These are phyloP conservation scores for Chamaenerion angustifolium DNA, from an alignment of 345 rosid species.

Conservation along the genomic window DNA sequence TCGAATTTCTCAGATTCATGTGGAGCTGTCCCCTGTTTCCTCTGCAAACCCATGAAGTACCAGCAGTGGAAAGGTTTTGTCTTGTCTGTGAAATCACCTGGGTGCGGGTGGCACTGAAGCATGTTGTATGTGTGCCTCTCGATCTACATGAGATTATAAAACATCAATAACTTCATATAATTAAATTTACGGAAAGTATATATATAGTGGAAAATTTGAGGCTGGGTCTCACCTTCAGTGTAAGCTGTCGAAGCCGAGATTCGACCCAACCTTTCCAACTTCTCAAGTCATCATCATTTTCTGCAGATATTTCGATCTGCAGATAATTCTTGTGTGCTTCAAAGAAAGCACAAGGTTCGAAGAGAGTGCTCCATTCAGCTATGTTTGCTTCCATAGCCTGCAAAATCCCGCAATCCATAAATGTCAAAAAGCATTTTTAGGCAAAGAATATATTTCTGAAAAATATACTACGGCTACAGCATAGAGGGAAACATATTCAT, in stretches of 20 bases:
- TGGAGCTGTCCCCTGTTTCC: slow-evolving; percentile 74
- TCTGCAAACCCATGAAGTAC: slow-evolving; percentile 95
- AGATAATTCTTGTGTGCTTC: slow-evolving; percentile 90
- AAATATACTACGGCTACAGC: no score
- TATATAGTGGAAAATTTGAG: no score
- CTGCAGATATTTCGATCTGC: slow-evolving; percentile 71
- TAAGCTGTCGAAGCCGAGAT: slow-evolving; percentile 93
- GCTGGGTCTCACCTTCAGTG: slow-evolving; percentile 45
- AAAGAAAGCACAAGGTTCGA: slow-evolving; percentile 79
- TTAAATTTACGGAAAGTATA: no score
- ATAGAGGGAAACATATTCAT: no score
- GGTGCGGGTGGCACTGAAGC: slow-evolving; percentile 97
- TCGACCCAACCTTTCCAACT: slow-evolving; percentile 99
- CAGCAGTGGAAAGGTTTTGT: slow-evolving; percentile 54
- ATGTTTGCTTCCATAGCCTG: slow-evolving; percentile 77
- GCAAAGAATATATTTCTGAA: slow-evolving; percentile 2
- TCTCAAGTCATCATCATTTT: slow-evolving; percentile 70
- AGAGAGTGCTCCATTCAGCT: slow-evolving; percentile 84
- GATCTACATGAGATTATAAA: slow-evolving; percentile 30
- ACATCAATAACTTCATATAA: slow-evolving; percentile 4
- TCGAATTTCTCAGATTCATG: slow-evolving; percentile 71
- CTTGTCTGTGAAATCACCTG: slow-evolving; percentile 67
- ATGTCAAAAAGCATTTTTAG: slow-evolving; percentile 2
- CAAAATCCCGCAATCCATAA: slow-evolving; percentile 14
- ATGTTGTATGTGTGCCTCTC: slow-evolving; percentile 71